Base-by-base conservation (phyloP, 805 yeast genomes). In the Yarrowia keelungensis region DNA sequence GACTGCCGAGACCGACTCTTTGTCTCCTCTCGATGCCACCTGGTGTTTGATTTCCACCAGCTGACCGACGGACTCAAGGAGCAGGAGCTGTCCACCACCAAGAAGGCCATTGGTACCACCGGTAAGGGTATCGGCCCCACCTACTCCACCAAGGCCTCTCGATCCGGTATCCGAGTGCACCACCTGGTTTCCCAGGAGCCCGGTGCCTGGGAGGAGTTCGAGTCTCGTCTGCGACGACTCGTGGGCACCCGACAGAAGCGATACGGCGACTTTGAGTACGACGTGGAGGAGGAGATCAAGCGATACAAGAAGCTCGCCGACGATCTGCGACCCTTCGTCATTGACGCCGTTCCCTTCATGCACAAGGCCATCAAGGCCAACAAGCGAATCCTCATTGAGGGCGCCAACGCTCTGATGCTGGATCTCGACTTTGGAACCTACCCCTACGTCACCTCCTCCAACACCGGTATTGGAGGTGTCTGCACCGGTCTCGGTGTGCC, bases 91-190 rank as follows among this genome's bases (percentile, higher is more conserved):
- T 85, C 91, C 36, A 81, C 83, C 69, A 87, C 87, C 79, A 91
- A 91, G 79, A 91, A 92, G 78, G 85, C 91, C 35, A 94, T 95
- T 75, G 99, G 99, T 74, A 95, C 99, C 71, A 95, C 99, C 43
- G 98, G 98, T 77, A 95, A 95, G 79, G 99, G 99, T 81, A 95
- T 95, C 76, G 99, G 99, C 69, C 99, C 99, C 75, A 90, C 99
- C 53, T 95, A 95, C 79, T 89, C 98, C 35, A 92, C 99, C 72
- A 95, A 95, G 83, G 97, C 97, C 65, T 89, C 97, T 15, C 89
- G 99, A 81, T 92, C 98, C 22, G 99, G 99, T 77, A 84, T 95
- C 74, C 87, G 99, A 81, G 96, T 95, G 69, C 99, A 95, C 82
- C 98, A 95, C 83, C 85, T 95, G 76, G 95, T 92, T 49, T 87